These are phyloP conservation scores for Carex scoparia DNA, from an alignment of 176 grass and related monocot genomes.

Conservation along the genomic window DNA sequence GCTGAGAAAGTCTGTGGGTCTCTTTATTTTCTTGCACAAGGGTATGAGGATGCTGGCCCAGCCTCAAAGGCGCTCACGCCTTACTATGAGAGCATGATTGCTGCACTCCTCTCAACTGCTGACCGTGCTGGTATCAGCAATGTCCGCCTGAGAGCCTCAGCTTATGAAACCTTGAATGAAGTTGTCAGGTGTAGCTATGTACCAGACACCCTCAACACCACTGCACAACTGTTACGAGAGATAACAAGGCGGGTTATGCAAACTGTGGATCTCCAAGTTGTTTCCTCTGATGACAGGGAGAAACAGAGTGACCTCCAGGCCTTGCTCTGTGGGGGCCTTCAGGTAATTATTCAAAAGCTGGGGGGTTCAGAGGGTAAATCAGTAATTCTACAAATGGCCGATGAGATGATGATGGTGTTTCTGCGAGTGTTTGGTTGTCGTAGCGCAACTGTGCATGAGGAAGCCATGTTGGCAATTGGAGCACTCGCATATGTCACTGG, in stretches of 20 bases:
- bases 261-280: slow-evolving; percentile 60
- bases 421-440: slow-evolving; percentile 69
- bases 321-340: slow-evolving; percentile 72
- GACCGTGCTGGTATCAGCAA: slow-evolving; percentile 60
- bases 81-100: slow-evolving; percentile 65
- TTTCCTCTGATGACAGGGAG: slow-evolving; percentile 59
- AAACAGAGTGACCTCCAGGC: slow-evolving; percentile 84
- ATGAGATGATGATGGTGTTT: slow-evolving; percentile 85
- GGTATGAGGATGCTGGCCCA: slow-evolving; percentile 57
- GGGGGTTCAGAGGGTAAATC: slow-evolving; percentile 59
- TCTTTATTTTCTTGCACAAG: slow-evolving; percentile 88
- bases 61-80: slow-evolving; percentile 63
- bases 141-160: slow-evolving; percentile 64
- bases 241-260: slow-evolving; percentile 70
- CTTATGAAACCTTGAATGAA: slow-evolving; percentile 92
- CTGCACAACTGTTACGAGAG: slow-evolving; percentile 48
- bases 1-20: slow-evolving; percentile 76
- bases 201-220: slow-evolving; percentile 50
- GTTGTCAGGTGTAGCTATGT: slow-evolving; percentile 71
- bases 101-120: slow-evolving; percentile 69
- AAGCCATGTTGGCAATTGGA: slow-evolving; percentile 89
- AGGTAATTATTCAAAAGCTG: slow-evolving; percentile 89
- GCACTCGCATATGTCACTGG: slow-evolving; percentile 92
- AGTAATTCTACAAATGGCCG: slow-evolving; percentile 57
- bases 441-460: slow-evolving; percentile 79